These are phyloP conservation scores for Aureobasidium mangrovei DNA, from an alignment of 2,329 filamentous ascomycete genomes.

Conservation along the genomic window DNA sequence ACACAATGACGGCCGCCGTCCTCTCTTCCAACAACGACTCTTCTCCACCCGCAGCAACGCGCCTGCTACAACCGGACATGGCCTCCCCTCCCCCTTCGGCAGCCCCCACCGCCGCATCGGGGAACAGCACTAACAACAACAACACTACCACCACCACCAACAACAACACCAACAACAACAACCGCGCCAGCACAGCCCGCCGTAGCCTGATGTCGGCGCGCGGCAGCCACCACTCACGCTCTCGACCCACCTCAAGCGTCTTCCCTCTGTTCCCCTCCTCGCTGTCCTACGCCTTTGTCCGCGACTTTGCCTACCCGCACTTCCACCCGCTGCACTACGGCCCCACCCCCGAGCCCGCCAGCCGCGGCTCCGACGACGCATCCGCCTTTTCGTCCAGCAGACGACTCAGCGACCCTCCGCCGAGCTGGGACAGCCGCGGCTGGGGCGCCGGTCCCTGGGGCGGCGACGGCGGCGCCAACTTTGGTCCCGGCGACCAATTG, in stretches of 20 bases:
- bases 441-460: slow-evolving; percentile 46
- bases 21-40: neutral
- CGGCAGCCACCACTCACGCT: slow-evolving; percentile 10
- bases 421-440: slow-evolving; percentile 63
- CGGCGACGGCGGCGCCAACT: slow-evolving; percentile 26
- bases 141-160: neutral
- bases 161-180: slow-evolving; percentile 5
- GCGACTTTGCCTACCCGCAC: slow-evolving; percentile 87
- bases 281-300: slow-evolving; percentile 78
- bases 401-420: slow-evolving; percentile 32
- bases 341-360: slow-evolving; percentile 56
- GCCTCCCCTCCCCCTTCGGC: slow-evolving; percentile 1
- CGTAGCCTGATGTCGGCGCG: slow-evolving; percentile 11
- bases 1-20: slow-evolving; percentile 8
- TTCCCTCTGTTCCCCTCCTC: slow-evolving; percentile 80
- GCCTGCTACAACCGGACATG: slow-evolving; percentile 8
- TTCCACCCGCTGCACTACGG: slow-evolving; percentile 88
- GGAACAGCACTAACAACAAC: neutral
- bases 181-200: slow-evolving; percentile 4
- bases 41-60: neutral
- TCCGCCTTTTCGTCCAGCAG: slow-evolving; percentile 81
- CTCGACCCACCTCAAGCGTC: slow-evolving; percentile 31
- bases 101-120: neutral
- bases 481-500: slow-evolving; percentile 22
- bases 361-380: slow-evolving; percentile 41